Conservation (phyloP, 202 grass and related monocot species). For the Schoenoplectus triqueter region DNA sequence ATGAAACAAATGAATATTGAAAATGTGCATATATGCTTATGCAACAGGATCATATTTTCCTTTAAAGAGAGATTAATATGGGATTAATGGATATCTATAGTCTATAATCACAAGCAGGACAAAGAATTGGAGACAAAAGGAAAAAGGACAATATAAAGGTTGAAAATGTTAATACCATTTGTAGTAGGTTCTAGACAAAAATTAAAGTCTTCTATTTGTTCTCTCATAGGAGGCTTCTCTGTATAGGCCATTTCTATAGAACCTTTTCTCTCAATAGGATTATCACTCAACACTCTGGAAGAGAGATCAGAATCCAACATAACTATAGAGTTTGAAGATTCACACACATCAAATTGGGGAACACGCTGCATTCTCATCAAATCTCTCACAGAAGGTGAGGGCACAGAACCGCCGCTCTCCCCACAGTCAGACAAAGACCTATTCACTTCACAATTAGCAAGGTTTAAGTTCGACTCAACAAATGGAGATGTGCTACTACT, state of each 20-base stretch:
- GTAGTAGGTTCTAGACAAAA: conserved; percentile 51
- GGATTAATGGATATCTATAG: not conserved
- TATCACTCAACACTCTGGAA: conserved; percentile 30
- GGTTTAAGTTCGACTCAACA: conserved; percentile 44
- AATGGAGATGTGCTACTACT: conserved; percentile 42
- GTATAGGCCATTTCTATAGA: conserved; percentile 57
- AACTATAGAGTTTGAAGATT: conserved; percentile 56
- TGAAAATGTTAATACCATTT: conserved; percentile 20
- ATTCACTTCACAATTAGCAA: conserved; percentile 41
- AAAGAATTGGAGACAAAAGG: not conserved
- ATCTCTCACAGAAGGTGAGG: conserved; percentile 74
- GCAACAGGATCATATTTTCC: not conserved
- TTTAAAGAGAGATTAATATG: not conserved
- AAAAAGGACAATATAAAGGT: conserved; percentile 25
- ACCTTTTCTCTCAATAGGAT: conserved; percentile 39
- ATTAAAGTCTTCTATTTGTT: conserved; percentile 42
- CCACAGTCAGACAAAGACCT: conserved; percentile 46
- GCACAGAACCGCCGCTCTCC: conserved; percentile 42
- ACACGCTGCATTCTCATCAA: conserved; percentile 77
- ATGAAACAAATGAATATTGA: conserved; percentile 27
- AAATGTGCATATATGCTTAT: conserved; percentile 21
- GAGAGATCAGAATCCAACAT: conserved; percentile 39
- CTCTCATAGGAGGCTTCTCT: conserved; percentile 63
- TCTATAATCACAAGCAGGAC: not conserved
- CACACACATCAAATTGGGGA: conserved; percentile 54